Evolutionary conservation across 768 basidiomycete genomes (phyloP).

Genomic region (Leccinum disarticulatum): DNA sequence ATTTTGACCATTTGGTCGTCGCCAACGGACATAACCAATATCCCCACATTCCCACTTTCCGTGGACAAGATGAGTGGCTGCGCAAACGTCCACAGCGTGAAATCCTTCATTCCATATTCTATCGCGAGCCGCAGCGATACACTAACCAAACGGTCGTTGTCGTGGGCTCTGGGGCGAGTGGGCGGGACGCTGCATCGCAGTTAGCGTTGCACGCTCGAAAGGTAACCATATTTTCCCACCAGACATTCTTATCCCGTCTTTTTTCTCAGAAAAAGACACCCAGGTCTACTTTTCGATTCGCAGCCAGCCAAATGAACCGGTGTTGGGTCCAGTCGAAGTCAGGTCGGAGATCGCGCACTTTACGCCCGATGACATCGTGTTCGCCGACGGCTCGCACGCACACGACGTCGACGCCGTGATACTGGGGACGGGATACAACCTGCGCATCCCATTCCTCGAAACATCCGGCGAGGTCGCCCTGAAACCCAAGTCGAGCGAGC

Average conservation of each 20-base stretch:
- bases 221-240: constrained; percentile 32
- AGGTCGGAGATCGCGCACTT: constrained; percentile 53
- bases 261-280: neutral
- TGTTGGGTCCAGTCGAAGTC: constrained; percentile 24
- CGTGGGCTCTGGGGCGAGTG: constrained; percentile 48
- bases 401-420: constrained; percentile 46
- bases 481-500: constrained; percentile 16
- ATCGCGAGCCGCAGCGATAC: constrained; percentile 47
- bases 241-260: neutral
- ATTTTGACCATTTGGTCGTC: constrained; percentile 54
- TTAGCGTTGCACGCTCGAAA: constrained; percentile 38
- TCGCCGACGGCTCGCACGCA: constrained; percentile 44
- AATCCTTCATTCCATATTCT: constrained; percentile 54
- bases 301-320: constrained; percentile 15
- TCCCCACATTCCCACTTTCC: constrained; percentile 45
- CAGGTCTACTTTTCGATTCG: constrained; percentile 40
- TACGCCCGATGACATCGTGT: constrained; percentile 42
- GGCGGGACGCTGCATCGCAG: constrained; percentile 48
- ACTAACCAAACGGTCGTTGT: constrained; percentile 45
- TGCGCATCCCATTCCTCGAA: constrained; percentile 50
- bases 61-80: constrained; percentile 52
- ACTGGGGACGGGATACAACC: constrained; percentile 56
- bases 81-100: constrained; percentile 34
- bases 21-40: constrained; percentile 58
- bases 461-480: constrained; percentile 22